These are phyloP conservation scores for Pichia occidentalis DNA, from an alignment of 805 yeast species.

Conservation along the genomic window DNA sequence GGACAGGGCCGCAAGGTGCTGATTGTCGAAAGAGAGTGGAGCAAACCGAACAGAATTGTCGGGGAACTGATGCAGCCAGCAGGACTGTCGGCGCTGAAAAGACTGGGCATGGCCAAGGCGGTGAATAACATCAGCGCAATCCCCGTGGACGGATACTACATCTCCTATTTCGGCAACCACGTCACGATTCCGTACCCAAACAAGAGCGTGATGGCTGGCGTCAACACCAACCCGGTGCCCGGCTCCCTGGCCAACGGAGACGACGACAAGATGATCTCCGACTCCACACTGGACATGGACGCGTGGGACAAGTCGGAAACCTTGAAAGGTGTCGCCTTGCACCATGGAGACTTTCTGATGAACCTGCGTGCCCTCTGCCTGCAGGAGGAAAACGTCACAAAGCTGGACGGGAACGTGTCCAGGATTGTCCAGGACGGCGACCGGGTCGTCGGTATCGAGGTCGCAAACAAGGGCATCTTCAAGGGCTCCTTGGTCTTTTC, in stretches of 20 bases:
- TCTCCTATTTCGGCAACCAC: constrained; percentile 53
- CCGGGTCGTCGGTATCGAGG: constrained; percentile 72
- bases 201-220: constrained; percentile 42
- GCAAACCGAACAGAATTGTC: constrained; percentile 90
- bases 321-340: constrained; percentile 78
- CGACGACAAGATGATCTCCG: constrained; percentile 42
- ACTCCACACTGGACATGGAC: constrained; percentile 42
- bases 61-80: constrained; percentile 97
- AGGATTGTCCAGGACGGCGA: constrained; percentile 47
- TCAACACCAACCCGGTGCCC: constrained; percentile 41
- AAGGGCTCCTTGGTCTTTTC: constrained; percentile 62
- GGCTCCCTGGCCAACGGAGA: constrained; percentile 46
- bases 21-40: constrained; percentile 82
- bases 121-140: constrained; percentile 72
- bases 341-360: constrained; percentile 81
- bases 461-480: constrained; percentile 40
- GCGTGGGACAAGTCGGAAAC: constrained; percentile 56
- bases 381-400: constrained; percentile 65
- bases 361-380: constrained; percentile 70
- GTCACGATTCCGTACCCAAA: constrained; percentile 67
- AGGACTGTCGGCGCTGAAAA: constrained; percentile 78
- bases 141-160: constrained; percentile 72
- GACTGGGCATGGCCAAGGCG: constrained; percentile 76
- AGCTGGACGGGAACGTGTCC: constrained; percentile 79
- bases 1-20: constrained; percentile 82